Percentiles rank a stretch among this genome's conserved stretches.
Conservation (phyloP, 2,329 filamentous ascomycete species). For the Colletotrichum incanum region DNA sequence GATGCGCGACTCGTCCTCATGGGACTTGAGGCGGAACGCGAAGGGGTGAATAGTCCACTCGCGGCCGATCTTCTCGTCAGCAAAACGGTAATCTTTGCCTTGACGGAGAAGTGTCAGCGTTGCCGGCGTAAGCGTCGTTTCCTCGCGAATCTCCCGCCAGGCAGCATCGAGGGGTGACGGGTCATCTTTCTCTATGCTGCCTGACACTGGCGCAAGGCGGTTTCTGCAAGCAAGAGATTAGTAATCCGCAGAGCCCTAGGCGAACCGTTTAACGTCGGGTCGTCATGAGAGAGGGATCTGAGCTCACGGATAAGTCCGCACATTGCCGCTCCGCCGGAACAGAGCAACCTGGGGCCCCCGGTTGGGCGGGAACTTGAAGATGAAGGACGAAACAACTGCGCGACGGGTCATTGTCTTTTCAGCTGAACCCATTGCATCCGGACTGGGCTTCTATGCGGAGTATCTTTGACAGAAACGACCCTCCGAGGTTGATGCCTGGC, state of each 20-base stretch:
- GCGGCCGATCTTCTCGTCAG: conserved; percentile 66
- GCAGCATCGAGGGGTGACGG: conserved; percentile 69
- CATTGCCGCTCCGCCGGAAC: conserved; percentile 73
- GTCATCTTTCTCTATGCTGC: conserved; percentile 71
- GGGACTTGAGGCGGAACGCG: conserved; percentile 65
- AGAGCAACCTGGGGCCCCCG: conserved; percentile 69
- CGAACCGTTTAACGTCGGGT: background rate
- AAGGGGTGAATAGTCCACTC: conserved; percentile 78
- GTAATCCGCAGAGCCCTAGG: conserved; percentile 10
- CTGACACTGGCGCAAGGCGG: conserved; percentile 75
- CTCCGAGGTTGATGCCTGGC: conserved; percentile 2
- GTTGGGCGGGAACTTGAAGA: conserved; percentile 61
- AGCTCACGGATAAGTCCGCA: conserved; percentile 72
- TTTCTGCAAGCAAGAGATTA: conserved; percentile 54
- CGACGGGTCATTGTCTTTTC: conserved; percentile 46
- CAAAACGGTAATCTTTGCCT: conserved; percentile 73
- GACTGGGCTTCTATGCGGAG: background rate
- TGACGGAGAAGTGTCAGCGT: conserved; percentile 67
- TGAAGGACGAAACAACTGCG: conserved; percentile 66
- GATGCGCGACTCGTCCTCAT: conserved; percentile 63
- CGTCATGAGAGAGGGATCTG: background rate
- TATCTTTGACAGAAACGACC: background rate
- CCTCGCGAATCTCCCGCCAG: conserved; percentile 74
- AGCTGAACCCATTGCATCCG: conserved; percentile 15
- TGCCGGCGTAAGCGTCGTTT: conserved; percentile 68